These are phyloP conservation scores for Aspergillus amoenus DNA, from an alignment of 2,329 filamentous ascomycete species.

Conservation along the genomic window DNA sequence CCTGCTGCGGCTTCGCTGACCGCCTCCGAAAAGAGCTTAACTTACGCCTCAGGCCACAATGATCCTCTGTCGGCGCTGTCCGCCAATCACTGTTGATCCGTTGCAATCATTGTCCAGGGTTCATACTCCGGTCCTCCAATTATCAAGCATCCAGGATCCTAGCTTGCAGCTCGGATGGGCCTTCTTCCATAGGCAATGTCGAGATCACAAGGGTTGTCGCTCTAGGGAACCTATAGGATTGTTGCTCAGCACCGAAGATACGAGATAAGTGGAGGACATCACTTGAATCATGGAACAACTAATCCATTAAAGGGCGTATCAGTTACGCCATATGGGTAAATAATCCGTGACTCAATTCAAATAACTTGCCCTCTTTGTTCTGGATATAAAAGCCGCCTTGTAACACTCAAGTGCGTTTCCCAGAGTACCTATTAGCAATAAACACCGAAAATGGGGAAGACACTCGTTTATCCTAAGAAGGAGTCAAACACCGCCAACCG, in stretches of 20 bases:
- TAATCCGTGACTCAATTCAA: constrained; percentile 7
- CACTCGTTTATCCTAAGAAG: constrained; percentile 60
- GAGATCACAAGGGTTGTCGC: constrained; percentile 1
- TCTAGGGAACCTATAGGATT: background rate
- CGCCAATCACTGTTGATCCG: constrained; percentile 25
- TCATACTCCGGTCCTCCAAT: background rate
- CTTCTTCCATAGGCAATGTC: constrained; percentile 6
- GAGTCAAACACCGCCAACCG: constrained; percentile 66
- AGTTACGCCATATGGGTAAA: background rate
- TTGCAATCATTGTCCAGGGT: constrained; percentile 10
- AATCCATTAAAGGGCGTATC: background rate
- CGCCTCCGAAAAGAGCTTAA: constrained; percentile 2
- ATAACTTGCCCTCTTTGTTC: background rate
- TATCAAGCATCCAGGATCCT: background rate
- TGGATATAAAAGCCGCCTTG: background rate
- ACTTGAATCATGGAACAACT: background rate
- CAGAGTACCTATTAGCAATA: background rate
- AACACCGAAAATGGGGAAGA: constrained; percentile 39
- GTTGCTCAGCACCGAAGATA: background rate
- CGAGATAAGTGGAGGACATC: background rate
- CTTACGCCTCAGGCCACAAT: constrained; percentile 14
- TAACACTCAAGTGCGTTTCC: background rate
- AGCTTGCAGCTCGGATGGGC: constrained; percentile 12
- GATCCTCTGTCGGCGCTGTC: constrained; percentile 22
- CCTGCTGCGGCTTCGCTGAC: constrained; percentile 1